Conservation (phyloP, 371 early-diverging fungal species). For the Apophysomyces trapeziformis region DNA sequence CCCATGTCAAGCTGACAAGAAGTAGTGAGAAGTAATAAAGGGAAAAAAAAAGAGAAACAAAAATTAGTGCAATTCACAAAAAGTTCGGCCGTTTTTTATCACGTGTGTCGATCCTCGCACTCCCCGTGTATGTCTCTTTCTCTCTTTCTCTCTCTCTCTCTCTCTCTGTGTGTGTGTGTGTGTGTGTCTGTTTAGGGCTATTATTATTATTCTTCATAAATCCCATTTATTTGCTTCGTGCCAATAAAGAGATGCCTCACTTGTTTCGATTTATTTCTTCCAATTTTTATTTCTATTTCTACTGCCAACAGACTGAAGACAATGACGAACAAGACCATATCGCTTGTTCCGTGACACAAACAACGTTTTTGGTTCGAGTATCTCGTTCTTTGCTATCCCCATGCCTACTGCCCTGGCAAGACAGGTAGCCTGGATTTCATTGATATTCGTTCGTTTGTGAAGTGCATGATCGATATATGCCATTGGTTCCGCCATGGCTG, state of each 20-base stretch:
- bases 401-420: constrained; percentile 33
- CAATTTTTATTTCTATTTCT: neutral
- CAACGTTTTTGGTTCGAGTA: constrained; percentile 21
- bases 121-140: constrained; percentile 5
- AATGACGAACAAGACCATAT: constrained; percentile 37
- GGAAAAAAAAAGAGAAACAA: constrained; percentile 16
- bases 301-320: constrained; percentile 14
- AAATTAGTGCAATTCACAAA: neutral
- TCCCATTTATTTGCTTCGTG: constrained; percentile 6
- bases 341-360: constrained; percentile 37
- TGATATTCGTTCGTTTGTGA: constrained; percentile 29
- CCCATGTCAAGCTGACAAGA: constrained; percentile 14
- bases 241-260: too few relatives aligned
- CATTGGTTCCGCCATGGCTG: constrained; percentile 21
- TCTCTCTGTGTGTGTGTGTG: too few relatives aligned
- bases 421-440: constrained; percentile 26
- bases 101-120: constrained; percentile 12
- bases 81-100: neutral
- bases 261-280: neutral
- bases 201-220: neutral
- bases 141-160: neutral
- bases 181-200: too few relatives aligned
- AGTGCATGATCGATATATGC: constrained; percentile 32
- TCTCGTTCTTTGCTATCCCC: constrained; percentile 26
- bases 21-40: constrained; percentile 21